A percentile compares a stretch with the other conserved stretches of the same genome.
These are phyloP conservation scores for Corynespora cassiicola DNA, from an alignment of 2,329 filamentous ascomycete genomes.

Conservation along the genomic window DNA sequence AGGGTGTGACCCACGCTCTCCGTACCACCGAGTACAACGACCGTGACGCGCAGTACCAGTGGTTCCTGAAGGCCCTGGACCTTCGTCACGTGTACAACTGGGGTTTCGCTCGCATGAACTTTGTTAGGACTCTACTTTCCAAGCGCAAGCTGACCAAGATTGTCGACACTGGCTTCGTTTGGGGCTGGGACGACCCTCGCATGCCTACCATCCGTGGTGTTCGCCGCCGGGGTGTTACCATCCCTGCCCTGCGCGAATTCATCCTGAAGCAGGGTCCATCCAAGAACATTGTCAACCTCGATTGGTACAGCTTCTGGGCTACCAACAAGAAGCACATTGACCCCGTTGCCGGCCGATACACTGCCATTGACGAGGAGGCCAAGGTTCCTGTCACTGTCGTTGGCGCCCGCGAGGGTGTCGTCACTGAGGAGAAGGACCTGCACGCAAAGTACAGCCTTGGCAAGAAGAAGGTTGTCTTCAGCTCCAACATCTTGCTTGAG, in stretches of 20 bases:
- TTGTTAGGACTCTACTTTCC: slow-evolving; percentile 80
- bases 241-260: slow-evolving; percentile 80
- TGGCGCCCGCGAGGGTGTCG: slow-evolving; percentile 62
- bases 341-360: slow-evolving; percentile 55
- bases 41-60: slow-evolving; percentile 85
- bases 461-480: slow-evolving; percentile 83
- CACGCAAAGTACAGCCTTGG: slow-evolving; percentile 92
- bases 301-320: slow-evolving; percentile 72
- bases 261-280: slow-evolving; percentile 85
- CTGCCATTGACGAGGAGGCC: slow-evolving; percentile 70
- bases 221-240: slow-evolving; percentile 77
- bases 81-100: slow-evolving; percentile 82
- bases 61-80: slow-evolving; percentile 78
- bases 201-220: slow-evolving; percentile 87
- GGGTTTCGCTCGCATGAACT: slow-evolving; percentile 87
- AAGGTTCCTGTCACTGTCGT: slow-evolving; percentile 73
- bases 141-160: slow-evolving; percentile 88
- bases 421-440: slow-evolving; percentile 78
- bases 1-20: slow-evolving; percentile 84
- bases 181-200: slow-evolving; percentile 85
- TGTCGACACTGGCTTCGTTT: slow-evolving; percentile 76
- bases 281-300: slow-evolving; percentile 83
- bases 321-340: slow-evolving; percentile 62
- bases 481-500: slow-evolving; percentile 78
- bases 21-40: slow-evolving; percentile 88